Evolutionary conservation across 2,329 filamentous ascomycete genomes (phyloP), one percentile per base, ranked within the genome.

Genomic region (Keithomyces neogunnii): DNA sequence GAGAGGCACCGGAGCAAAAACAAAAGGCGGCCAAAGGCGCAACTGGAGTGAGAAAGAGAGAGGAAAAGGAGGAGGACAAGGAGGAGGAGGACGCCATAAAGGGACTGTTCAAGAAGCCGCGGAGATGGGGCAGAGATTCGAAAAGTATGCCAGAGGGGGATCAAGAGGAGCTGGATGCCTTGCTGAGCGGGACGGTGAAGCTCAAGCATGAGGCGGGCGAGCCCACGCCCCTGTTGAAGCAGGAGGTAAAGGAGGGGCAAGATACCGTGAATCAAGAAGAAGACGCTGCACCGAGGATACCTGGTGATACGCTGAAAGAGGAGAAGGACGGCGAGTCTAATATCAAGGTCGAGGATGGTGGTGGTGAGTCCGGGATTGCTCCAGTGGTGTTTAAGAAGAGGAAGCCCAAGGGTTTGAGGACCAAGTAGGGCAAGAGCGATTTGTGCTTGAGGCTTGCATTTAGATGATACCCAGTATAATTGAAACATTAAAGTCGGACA

Each of bases 301-400:
- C 13, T 48, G 47, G 54, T 26, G 53, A 54, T 28, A 49, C 47
- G 2, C 49, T 35, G 8, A 13, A 48, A 3, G 55, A 59, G 32
- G 47, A 55, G 13, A 39, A 52, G 0, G 31, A 53, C 2, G 53
- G 53, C 1, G 55, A 53, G 2, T 28, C 53, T n/a, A 28, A 54
- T 32, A 43, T 73, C 30, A 78, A 78, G 62, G 62, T 70, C 47
- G 76, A 79, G 53, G 65, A 60, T 4, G 62, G 55, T 2, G 57
- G 47, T 13, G 49, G 48, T 7, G 30, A n/a, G 4, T 44, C 61
- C 5, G 63, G 56, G 0, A 32, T 64, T 3, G 62, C 72, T 9
- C 73, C 78, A 3, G 76, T 89, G 2, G 72, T 89, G 3, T 93
- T 92, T 69, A 92, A 91, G 70, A 91, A 90, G 71, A 74, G 88